Percentiles rank a stretch among this genome's conserved stretches.
phyloP scores from a whole-genome alignment of 2,329 filamentous ascomycete species.

The Coniochaeta sp. region DNA sequence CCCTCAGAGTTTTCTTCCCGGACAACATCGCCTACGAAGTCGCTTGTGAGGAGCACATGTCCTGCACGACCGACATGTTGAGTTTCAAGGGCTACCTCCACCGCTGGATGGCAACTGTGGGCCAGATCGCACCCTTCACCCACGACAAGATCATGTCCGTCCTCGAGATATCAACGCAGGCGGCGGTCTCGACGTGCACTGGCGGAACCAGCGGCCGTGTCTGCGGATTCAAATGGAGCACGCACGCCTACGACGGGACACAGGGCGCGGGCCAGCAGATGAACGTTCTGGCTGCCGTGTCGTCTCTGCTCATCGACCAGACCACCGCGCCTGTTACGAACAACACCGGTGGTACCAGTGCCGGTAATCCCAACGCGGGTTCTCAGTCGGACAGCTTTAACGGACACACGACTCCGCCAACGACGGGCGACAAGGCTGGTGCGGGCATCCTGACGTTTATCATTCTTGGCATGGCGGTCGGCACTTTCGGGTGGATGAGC shows the following conservation, averaged over 20 bases:
- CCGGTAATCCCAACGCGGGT: conserved; percentile 31
- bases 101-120: conserved; percentile 55
- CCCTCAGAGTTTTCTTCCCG: conserved; percentile 44
- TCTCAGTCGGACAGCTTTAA: conserved; percentile 16
- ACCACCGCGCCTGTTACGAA: conserved; percentile 35
- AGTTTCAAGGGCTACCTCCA: conserved; percentile 66
- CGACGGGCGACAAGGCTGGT: conserved; percentile 35
- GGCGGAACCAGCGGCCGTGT: conserved; percentile 48
- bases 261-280: conserved; percentile 51
- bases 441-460: conserved; percentile 41
- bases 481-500: conserved; percentile 42
- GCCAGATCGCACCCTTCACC: conserved; percentile 55
- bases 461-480: conserved; percentile 30
- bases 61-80: conserved; percentile 64
- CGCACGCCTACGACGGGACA: conserved; percentile 32
- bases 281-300: conserved; percentile 47
- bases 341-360: conserved; percentile 40
- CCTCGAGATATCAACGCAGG: conserved; percentile 48
- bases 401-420: conserved; percentile 28
- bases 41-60: conserved; percentile 50
- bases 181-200: conserved; percentile 55
- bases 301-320: conserved; percentile 38
- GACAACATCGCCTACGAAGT: conserved; percentile 56
- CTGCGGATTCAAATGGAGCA: conserved; percentile 60
- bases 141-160: conserved; percentile 46